Percentiles rank a stretch among this genome's conserved stretches.
These are phyloP conservation scores for Raddia distichophylla DNA, from an alignment of 176 grass and related monocot genomes.

Conservation along the genomic window DNA sequence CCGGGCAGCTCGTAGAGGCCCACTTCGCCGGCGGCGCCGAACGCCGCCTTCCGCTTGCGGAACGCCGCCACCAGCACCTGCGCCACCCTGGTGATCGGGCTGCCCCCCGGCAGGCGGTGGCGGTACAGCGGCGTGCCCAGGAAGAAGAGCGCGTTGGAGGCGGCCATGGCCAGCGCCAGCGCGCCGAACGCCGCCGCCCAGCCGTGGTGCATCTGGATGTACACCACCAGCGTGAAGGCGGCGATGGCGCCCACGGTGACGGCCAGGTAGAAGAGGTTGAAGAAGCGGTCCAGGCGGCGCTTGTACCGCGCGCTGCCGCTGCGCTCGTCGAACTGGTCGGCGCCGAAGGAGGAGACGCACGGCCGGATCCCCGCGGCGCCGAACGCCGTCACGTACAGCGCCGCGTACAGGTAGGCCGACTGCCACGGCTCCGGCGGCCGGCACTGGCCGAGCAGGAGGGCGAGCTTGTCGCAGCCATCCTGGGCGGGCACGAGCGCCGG, in stretches of 20 bases:
- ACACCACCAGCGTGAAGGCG: constrained; percentile 84
- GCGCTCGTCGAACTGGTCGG: constrained; percentile 96
- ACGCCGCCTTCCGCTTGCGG: constrained; percentile 58
- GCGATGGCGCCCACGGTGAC: constrained; percentile 81
- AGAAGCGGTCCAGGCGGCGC: constrained; percentile 72
- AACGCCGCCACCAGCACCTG: constrained; percentile 83
- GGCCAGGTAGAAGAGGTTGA: constrained; percentile 93
- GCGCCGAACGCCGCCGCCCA: constrained; percentile 86
- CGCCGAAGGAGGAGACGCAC: constrained; percentile 86
- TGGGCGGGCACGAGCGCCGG: constrained; percentile 61
- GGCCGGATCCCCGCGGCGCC: constrained; percentile 88
- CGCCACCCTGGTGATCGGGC: constrained; percentile 77
- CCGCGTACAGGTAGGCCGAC: constrained; percentile 77
- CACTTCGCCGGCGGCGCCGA: constrained; percentile 53
- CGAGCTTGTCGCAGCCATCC: constrained; percentile 59
- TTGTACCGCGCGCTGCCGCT: constrained; percentile 43
- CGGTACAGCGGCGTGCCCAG: constrained; percentile 74
- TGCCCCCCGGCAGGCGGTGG: constrained; percentile 74
- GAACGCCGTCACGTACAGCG: constrained; percentile 70
- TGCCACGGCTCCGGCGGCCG: constrained; percentile 61
- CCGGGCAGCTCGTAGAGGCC: constrained; percentile 80
- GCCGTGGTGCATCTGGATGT: constrained; percentile 77
- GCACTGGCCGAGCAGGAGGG: constrained; percentile 68
- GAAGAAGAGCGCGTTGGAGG: constrained; percentile 88
- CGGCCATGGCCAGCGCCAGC: constrained; percentile 79